phyloP scores from a whole-genome alignment of 2,329 filamentous ascomycete species.

The Hypoxylon sp. region DNA sequence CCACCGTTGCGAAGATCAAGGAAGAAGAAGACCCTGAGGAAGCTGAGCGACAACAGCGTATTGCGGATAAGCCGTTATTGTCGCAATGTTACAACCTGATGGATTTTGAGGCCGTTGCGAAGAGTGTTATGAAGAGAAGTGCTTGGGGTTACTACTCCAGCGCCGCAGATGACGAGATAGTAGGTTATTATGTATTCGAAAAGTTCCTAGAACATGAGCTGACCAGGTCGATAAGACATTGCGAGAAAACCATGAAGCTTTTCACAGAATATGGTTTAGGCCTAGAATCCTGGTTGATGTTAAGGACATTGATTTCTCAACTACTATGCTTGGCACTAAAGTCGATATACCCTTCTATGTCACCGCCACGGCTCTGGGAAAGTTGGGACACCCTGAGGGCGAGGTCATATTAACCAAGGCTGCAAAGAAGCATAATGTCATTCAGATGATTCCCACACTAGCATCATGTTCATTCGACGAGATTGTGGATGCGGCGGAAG shows the following conservation, averaged over 20 bases:
- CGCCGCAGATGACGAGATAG: constrained; percentile 90
- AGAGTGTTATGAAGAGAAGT: constrained; percentile 91
- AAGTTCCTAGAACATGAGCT: constrained; percentile 27
- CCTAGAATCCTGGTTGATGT: constrained; percentile 92
- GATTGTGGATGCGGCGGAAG: constrained; percentile 86
- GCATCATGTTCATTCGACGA: constrained; percentile 98
- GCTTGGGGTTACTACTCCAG: constrained; percentile 99
- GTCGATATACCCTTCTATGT: constrained; percentile 93
- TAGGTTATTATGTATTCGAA: constrained; percentile 58
- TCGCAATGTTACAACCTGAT: constrained; percentile 93
- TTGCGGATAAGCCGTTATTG: constrained; percentile 81
- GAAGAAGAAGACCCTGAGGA: constrained; percentile 79
- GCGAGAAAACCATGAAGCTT: constrained; percentile 95
- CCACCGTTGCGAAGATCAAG: constrained; percentile 77
- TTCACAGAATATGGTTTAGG: constrained; percentile 97
- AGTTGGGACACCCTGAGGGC: constrained; percentile 93
- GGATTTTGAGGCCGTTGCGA: constrained; percentile 96
- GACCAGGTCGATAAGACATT: constrained; percentile 74
- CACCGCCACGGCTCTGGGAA: constrained; percentile 94
- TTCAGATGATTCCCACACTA: constrained; percentile 98
- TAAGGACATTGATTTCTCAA: constrained; percentile 86
- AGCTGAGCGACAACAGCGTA: constrained; percentile 78
- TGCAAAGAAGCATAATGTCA: constrained; percentile 86
- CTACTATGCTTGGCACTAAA: constrained; percentile 93
- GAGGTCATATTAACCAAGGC: constrained; percentile 92